A percentile compares a stretch with the other conserved stretches of the same genome.
Conservation (phyloP, 1,284 basidiomycete genomes). For the Blastosporella zonata region DNA sequence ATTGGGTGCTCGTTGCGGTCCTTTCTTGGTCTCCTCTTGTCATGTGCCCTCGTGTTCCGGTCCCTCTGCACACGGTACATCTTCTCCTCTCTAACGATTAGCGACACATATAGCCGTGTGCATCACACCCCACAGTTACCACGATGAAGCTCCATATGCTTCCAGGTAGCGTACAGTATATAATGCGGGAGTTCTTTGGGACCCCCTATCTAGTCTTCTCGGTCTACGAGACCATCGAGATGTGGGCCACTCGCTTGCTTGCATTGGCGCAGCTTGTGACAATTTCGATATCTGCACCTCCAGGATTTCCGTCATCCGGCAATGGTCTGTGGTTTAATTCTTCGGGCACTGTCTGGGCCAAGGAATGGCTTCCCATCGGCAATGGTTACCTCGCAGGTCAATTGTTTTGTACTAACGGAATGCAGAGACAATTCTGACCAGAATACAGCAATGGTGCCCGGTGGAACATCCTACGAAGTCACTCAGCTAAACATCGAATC, state of each 20-base stretch:
- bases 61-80: conserved; percentile 16
- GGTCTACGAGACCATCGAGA: conserved; percentile 19
- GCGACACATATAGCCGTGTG: conserved; percentile 1
- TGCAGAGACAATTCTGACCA: neutral
- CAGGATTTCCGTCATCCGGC: conserved; percentile 63
- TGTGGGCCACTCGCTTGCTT: conserved; percentile 24
- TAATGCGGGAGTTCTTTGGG: conserved; percentile 18
- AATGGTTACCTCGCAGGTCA: conserved; percentile 74
- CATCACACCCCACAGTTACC: conserved; percentile 7
- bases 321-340: conserved; percentile 70
- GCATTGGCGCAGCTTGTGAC: conserved; percentile 22
- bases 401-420: neutral
- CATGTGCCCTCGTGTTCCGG: conserved; percentile 18
- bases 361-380: conserved; percentile 63
- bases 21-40: conserved; percentile 16
- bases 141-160: conserved; percentile 20
- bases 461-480: conserved; percentile 55
- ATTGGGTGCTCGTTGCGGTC: conserved; percentile 11
- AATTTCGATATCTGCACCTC: conserved; percentile 34
- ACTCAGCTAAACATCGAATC: conserved; percentile 73
- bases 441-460: conserved; percentile 57
- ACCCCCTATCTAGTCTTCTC: conserved; percentile 11
- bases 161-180: conserved; percentile 12
- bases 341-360: conserved; percentile 53
- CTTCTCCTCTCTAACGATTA: conserved; percentile 6